These are phyloP conservation scores for Talaromyces funiculosus DNA, from an alignment of 2,329 filamentous ascomycete species.

Conservation along the genomic window DNA sequence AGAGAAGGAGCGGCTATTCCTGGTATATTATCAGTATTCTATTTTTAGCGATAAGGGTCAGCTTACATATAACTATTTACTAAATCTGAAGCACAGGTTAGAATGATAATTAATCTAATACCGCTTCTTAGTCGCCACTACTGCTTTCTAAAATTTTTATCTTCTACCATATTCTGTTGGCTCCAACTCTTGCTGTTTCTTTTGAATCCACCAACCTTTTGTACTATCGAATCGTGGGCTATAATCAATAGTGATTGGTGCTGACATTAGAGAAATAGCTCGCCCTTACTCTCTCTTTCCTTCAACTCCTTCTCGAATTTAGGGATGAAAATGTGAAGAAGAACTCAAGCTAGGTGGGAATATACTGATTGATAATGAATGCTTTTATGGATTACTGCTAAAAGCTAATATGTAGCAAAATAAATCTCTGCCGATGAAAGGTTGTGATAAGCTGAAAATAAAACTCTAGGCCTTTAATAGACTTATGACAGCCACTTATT, in stretches of 20 bases:
- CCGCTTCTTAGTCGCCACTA: neutral
- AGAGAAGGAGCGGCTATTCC: neutral
- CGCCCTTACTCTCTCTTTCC: neutral
- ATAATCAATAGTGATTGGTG: neutral
- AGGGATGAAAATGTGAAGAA: neutral
- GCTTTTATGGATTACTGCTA: neutral
- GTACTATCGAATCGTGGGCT: neutral
- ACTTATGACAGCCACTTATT: neutral
- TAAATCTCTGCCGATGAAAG: neutral
- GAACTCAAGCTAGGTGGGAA: neutral
- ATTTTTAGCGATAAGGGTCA: neutral
- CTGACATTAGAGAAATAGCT: too few species aligned
- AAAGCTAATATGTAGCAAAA: neutral
- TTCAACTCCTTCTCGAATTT: neutral
- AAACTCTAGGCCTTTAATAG: neutral
- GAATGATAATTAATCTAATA: neutral
- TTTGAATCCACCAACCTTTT: neutral
- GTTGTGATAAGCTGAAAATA: neutral
- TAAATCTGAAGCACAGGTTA: neutral
- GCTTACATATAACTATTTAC: neutral
- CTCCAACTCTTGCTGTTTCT: neutral
- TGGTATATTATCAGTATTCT: neutral
- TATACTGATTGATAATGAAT: neutral
- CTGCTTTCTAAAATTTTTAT: neutral
- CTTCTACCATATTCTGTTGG: neutral